Conservation (phyloP, 805 yeast species). For the Naumovozyma dairenensis region DNA sequence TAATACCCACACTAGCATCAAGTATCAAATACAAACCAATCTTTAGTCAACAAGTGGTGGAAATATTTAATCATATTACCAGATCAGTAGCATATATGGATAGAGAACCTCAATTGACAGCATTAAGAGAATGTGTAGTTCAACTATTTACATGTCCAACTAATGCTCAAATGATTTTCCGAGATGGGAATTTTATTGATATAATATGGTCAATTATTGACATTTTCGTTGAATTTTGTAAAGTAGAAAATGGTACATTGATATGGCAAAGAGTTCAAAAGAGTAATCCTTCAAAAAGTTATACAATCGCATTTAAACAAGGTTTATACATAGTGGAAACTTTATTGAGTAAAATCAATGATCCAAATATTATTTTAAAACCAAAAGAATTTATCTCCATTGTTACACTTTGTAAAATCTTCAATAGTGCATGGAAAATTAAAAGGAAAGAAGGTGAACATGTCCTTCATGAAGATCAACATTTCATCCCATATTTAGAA, state of each 20-base stretch:
- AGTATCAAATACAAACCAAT: conserved; percentile 37
- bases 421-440: conserved; percentile 50
- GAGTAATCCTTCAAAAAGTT: conserved; percentile 29
- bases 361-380: conserved; percentile 26
- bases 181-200: conserved; percentile 29
- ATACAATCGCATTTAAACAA: conserved; percentile 27
- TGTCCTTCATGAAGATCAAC: conserved; percentile 47
- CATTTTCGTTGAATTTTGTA: conserved; percentile 36
- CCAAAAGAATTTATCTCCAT: conserved; percentile 34
- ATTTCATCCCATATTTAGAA: conserved; percentile 41
- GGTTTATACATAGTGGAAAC: conserved; percentile 29
- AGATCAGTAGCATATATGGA: conserved; percentile 50
- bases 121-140: conserved; percentile 62
- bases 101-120: conserved; percentile 79
- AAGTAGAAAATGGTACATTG: conserved; percentile 28
- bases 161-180: conserved; percentile 45
- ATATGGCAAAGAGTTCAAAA: conserved; percentile 29
- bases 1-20: conserved; percentile 49
- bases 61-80: conserved; percentile 43
- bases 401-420: conserved; percentile 39
- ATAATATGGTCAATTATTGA: conserved; percentile 39
- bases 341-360: conserved; percentile 26
- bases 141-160: conserved; percentile 89
- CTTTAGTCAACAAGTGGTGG: conserved; percentile 45
- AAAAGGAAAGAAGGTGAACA: conserved; percentile 59